Base-by-base conservation (phyloP, 2,329 filamentous ascomycete genomes). In the Fusarium beomiforme region DNA sequence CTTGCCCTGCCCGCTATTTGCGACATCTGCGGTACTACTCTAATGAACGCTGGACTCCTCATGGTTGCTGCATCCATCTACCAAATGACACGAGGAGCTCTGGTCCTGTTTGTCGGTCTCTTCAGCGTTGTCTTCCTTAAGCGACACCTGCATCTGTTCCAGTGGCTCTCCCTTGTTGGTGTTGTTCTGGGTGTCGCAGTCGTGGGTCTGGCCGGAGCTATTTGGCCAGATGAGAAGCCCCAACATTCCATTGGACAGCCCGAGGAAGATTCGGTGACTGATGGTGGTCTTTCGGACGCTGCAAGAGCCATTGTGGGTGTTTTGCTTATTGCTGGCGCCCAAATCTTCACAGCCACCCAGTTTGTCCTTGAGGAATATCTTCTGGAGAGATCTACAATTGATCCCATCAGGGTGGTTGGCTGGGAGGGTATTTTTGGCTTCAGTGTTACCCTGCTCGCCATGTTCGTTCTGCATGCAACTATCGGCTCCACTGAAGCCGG, bases 371-470 rank as follows among this genome's bases (percentile, higher is more conserved):
- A 99, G 81, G 96, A 99, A 83, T 96, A 91, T 85, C 94, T 99
- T 72, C 88, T 99, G 5, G 87, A 89, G 78, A 83, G 85, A 64
- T 89, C 86, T 2, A 76, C 82, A 24, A 87, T 90, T 50, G 93
- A 96, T 76, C 95, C 96, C 2, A 89, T 99, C 70, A 91, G 91
- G 76, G 94, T 98, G 23, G 96, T 99, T 33, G 95, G 95, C 34
- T 99, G 95, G 94, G 96, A 99, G 82, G 96, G 96, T 23, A 75
- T 97, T 6, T 99, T 98, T 79, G 96, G 96, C 2, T 95, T 98
- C 78, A 73, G 84, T 8, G 89, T 95, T 54, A 99, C 96, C 0
- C 79, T 94, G 8, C 70, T 94, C 7, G 90, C 87, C 29, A 98
- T 98, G 91, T 79, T 94, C 7, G 83, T 97, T 41, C 81, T 98